Conservation (phyloP, 495 filamentous ascomycete species). For the Aspergillus bridgeri region DNA sequence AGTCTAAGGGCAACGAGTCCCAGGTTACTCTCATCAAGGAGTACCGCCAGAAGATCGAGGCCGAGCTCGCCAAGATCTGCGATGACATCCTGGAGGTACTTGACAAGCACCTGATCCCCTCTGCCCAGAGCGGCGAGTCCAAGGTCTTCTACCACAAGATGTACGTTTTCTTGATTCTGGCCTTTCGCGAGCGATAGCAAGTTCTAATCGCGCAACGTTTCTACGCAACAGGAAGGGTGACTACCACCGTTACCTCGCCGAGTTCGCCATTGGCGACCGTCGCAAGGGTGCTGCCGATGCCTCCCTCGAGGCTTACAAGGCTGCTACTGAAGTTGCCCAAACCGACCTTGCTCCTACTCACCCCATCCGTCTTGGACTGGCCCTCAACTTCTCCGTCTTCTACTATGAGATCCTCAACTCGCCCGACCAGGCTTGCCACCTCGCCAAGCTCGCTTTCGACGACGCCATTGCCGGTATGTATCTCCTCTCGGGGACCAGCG, state of each 20-base stretch:
- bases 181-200: conserved; percentile 2
- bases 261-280: conserved; percentile 96
- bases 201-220: conserved; percentile 11
- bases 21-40: conserved; percentile 97
- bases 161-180: conserved; percentile 46
- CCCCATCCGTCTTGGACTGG: conserved; percentile 97
- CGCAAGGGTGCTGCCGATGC: conserved; percentile 96
- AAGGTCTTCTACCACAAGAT: conserved; percentile 99
- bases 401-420: conserved; percentile 99
- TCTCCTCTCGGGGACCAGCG: neutral
- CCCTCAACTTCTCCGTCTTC: conserved; percentile 99
- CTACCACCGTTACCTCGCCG: conserved; percentile 99
- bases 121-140: conserved; percentile 93
- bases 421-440: conserved; percentile 96
- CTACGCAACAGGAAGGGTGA: conserved; percentile 82
- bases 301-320: conserved; percentile 98
- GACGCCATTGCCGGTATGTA: conserved; percentile 93
- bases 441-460: conserved; percentile 99
- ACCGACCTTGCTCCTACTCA: conserved; percentile 97
- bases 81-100: conserved; percentile 97
- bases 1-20: conserved; percentile 95
- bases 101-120: conserved; percentile 93
- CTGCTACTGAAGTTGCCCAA: conserved; percentile 94
- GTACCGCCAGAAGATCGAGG: conserved; percentile 99
- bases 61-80: conserved; percentile 98